phyloP scores from a whole-genome alignment of 208 protist genomes.

The Crithidia brevicula region DNA sequence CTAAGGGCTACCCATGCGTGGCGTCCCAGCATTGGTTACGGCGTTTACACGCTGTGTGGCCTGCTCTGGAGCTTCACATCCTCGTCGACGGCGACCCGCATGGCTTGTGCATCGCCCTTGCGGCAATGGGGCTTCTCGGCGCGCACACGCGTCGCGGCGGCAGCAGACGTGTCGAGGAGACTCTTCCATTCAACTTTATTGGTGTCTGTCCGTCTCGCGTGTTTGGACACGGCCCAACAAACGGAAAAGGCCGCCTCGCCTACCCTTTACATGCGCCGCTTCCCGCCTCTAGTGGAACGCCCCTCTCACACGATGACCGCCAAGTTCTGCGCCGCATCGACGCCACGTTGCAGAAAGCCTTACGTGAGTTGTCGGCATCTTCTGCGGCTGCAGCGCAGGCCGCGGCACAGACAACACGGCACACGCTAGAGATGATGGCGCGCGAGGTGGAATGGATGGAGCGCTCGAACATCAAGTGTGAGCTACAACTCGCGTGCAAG shows the following conservation, averaged over 20 bases:
- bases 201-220: constrained; percentile 22
- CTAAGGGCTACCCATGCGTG: constrained; percentile 81
- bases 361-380: neutral
- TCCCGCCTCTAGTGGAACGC: neutral
- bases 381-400: neutral
- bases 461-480: constrained; percentile 59
- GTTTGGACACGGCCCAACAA: neutral
- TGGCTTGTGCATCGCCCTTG: constrained; percentile 74
- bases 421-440: constrained; percentile 36
- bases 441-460: constrained; percentile 65
- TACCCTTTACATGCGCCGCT: neutral
- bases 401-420: neutral
- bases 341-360: constrained; percentile 3
- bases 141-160: neutral
- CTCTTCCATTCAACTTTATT: constrained; percentile 29
- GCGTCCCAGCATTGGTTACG: constrained; percentile 55
- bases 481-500: constrained; percentile 56
- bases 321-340: constrained; percentile 18
- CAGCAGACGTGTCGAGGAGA: neutral
- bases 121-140: constrained; percentile 46
- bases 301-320: constrained; percentile 2
- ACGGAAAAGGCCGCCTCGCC: neutral
- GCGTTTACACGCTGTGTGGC: constrained; percentile 48
- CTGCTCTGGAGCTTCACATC: constrained; percentile 46
- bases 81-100: constrained; percentile 88